Percentiles rank a stretch among this genome's conserved stretches.
Conservation (phyloP, 2,329 filamentous ascomycete species). For the Aspergillus sp. region DNA sequence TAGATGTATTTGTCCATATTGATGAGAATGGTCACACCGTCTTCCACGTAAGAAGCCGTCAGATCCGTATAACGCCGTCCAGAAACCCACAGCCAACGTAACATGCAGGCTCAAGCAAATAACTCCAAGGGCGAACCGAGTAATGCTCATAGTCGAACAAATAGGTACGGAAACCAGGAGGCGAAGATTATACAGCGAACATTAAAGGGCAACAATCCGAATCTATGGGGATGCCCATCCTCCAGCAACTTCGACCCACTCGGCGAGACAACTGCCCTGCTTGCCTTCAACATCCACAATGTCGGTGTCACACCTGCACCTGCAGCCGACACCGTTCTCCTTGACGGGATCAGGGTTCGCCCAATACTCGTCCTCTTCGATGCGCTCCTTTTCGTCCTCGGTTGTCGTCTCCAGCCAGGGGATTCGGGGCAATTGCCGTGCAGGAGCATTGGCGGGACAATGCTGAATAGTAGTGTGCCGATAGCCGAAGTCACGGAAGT, state of each 20-base stretch:
- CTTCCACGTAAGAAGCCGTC: conserved; percentile 37
- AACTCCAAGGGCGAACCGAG: conserved; percentile 35
- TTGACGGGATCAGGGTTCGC: conserved; percentile 80
- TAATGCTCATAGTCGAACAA: conserved; percentile 37
- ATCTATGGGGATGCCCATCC: conserved; percentile 73
- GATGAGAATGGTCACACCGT: conserved; percentile 37
- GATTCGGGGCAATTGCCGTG: conserved; percentile 75
- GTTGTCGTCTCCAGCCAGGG: conserved; percentile 84
- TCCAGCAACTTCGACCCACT: conserved; percentile 97
- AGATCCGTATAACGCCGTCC: conserved; percentile 43
- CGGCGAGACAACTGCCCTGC: conserved; percentile 87
- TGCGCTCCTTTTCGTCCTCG: conserved; percentile 75
- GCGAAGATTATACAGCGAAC: conserved; percentile 34
- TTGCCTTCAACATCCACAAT: conserved; percentile 98
- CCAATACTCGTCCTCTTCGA: conserved; percentile 96
- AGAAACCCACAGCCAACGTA: conserved; percentile 35
- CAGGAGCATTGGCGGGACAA: conserved; percentile 92
- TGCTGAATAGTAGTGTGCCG: conserved; percentile 98
- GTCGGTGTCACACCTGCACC: conserved; percentile 95
- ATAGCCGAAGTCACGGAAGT: conserved; percentile 98
- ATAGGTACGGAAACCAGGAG: conserved; percentile 31
- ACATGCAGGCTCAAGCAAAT: conserved; percentile 36
- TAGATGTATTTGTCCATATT: conserved; percentile 42
- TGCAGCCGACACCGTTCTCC: conserved; percentile 95
- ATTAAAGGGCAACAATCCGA: conserved; percentile 18